Percentiles rank a stretch among this genome's conserved stretches.
phyloP scores from a whole-genome alignment of 805 yeast species.

The Cyberlindnera samutprakarnensis region DNA sequence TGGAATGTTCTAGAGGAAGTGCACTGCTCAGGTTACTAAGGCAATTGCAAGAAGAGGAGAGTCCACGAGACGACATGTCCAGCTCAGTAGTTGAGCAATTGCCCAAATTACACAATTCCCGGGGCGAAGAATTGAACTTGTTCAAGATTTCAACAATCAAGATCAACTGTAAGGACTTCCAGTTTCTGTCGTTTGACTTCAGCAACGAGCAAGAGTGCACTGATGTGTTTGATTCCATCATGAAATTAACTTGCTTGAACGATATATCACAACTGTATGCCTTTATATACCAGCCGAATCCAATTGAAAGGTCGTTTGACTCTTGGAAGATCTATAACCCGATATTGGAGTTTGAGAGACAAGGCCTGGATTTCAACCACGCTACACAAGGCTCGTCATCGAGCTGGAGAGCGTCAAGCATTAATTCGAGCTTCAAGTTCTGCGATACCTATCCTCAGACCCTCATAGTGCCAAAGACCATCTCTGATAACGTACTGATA shows the following conservation, averaged over 20 bases:
- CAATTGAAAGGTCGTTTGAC: constrained; percentile 49
- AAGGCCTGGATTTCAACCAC: constrained; percentile 42
- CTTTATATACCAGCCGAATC: constrained; percentile 69
- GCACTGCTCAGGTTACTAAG: constrained; percentile 24
- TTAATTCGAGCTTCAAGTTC: constrained; percentile 59
- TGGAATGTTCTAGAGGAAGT: constrained; percentile 41
- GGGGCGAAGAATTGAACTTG: constrained; percentile 18
- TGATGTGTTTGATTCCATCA: constrained; percentile 68
- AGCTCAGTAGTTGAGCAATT: constrained; percentile 8
- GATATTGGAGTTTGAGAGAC: constrained; percentile 59
- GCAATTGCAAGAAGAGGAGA: constrained; percentile 2
- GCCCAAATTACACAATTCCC: constrained; percentile 10
- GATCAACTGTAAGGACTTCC: constrained; percentile 77
- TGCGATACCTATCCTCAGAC: constrained; percentile 69
- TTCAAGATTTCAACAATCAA: constrained; percentile 48
- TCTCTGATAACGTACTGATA: constrained; percentile 74
- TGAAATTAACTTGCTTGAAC: constrained; percentile 53
- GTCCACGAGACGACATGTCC: constrained; percentile 6
- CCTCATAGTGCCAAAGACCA: constrained; percentile 63
- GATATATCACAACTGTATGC: constrained; percentile 64
- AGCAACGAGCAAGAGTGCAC: constrained; percentile 46
- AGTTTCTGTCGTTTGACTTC: constrained; percentile 74
- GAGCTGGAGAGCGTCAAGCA: constrained; percentile 63
- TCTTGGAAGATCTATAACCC: constrained; percentile 74
- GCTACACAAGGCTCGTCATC: constrained; percentile 5